Conservation (phyloP, 2,329 filamentous ascomycete species). For the Pyricularia grisea region DNA sequence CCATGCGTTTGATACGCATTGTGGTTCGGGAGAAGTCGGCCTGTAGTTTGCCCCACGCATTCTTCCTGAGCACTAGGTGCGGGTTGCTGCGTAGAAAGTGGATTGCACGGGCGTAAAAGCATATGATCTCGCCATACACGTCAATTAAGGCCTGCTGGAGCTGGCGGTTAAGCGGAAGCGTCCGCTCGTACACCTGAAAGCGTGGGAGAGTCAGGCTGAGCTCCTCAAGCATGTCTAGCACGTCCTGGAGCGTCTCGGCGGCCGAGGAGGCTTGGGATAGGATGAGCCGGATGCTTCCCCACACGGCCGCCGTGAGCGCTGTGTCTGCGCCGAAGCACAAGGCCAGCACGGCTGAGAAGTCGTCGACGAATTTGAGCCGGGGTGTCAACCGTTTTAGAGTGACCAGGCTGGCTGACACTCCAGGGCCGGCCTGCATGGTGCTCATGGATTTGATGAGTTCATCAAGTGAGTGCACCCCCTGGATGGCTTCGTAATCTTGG, state of each 20-base stretch:
- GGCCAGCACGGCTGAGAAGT: conserved; percentile 18
- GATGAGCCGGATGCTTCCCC: conserved; percentile 18
- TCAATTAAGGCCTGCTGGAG: conserved; percentile 18
- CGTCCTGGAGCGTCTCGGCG: conserved; percentile 15
- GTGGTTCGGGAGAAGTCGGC: conserved; percentile 12
- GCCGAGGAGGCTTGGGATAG: conserved; percentile 14
- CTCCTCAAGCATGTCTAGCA: conserved; percentile 20
- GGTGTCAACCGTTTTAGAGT: conserved; percentile 13
- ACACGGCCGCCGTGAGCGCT: conserved; percentile 17
- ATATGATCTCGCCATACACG: conserved; percentile 20
- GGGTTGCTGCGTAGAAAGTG: conserved; percentile 20
- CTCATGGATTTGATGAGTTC: conserved; percentile 11
- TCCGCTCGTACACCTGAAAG: conserved; percentile 16
- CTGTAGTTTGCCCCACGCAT: conserved; percentile 14
- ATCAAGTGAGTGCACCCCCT: conserved; percentile 12
- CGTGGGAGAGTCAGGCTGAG: conserved; percentile 18
- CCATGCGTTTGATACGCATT: conserved; percentile 16
- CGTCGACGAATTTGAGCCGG: conserved; percentile 17
- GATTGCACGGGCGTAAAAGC: conserved; percentile 21
- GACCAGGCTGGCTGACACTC: neutral
- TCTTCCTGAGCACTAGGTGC: conserved; percentile 13
- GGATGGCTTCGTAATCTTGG: conserved; percentile 9
- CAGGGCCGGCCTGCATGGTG: conserved; percentile 6
- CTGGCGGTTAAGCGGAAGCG: conserved; percentile 15
- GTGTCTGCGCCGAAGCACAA: conserved; percentile 17